Evolutionary conservation across 2,329 filamentous ascomycete genomes (phyloP).

Genomic region (Raffaelea albimanens): DNA sequence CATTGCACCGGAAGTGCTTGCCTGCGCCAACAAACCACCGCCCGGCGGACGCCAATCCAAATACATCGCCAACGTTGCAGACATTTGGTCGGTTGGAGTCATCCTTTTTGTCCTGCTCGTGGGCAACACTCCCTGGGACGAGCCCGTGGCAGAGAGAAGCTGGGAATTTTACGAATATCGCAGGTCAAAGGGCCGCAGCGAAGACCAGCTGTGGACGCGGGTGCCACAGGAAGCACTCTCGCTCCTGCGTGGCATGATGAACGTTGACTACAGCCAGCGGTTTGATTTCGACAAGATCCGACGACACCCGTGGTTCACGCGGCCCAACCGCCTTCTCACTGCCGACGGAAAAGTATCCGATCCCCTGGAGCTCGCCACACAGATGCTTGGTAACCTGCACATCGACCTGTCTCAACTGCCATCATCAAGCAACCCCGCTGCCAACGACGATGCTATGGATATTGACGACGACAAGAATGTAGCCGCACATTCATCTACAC

Average conservation of each 20-base stretch:
- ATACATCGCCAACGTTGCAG: conserved; percentile 71
- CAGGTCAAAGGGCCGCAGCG: conserved; percentile 61
- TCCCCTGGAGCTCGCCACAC: conserved; percentile 77
- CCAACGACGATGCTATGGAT: conserved; percentile 53
- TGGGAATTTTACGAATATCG: conserved; percentile 90
- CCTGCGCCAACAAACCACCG: conserved; percentile 26
- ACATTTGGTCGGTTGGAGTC: conserved; percentile 96
- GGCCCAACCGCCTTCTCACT: conserved; percentile 67
- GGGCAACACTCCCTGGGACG: conserved; percentile 96
- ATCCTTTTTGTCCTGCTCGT: conserved; percentile 94
- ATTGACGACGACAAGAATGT: conserved; percentile 59
- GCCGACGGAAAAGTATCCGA: conserved; percentile 67
- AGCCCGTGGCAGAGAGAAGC: conserved; percentile 65
- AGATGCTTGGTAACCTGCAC: conserved; percentile 83
- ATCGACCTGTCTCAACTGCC: conserved; percentile 75
- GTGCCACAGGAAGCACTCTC: conserved; percentile 68
- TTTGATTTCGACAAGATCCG: conserved; percentile 84
- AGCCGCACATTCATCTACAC: conserved; percentile 13
- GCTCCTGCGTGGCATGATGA: conserved; percentile 87
- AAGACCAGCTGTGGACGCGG: conserved; percentile 76
- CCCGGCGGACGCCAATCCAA: conserved; percentile 30
- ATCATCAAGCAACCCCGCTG: conserved; percentile 26
- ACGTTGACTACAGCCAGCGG: conserved; percentile 60
- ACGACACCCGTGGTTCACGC: conserved; percentile 90
- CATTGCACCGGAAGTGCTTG: conserved; percentile 85